Conservation (phyloP, 208 protist genomes). For the Trypanosoma cruzi region DNA sequence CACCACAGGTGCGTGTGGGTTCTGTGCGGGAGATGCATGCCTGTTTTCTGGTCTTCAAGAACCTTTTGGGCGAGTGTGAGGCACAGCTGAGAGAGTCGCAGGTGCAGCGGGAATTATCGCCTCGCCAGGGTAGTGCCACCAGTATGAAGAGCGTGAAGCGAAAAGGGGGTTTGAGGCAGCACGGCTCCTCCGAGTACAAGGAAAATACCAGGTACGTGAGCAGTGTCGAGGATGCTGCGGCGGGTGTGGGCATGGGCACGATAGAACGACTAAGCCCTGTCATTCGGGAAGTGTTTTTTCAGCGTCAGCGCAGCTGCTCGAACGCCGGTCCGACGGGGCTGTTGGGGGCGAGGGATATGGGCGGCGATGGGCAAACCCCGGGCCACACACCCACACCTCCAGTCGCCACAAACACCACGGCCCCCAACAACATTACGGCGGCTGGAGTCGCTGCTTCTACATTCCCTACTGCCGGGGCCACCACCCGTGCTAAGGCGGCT, state of each 20-base stretch:
- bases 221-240: constrained; percentile 34
- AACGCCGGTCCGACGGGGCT: neutral
- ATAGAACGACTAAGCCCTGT: constrained; percentile 19
- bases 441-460: neutral
- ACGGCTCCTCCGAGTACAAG: neutral
- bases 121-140: constrained; percentile 7
- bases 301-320: neutral
- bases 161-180: constrained; percentile 12
- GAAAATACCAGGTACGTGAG: constrained; percentile 23
- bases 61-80: constrained; percentile 40
- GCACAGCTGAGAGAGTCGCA: constrained; percentile 32
- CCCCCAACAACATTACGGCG: neutral
- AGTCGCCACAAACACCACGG: neutral
- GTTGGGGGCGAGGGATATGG: neutral
- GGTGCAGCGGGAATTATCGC: constrained; percentile 22
- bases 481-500: neutral
- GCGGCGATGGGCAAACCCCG: neutral
- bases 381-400: neutral
- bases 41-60: constrained; percentile 75
- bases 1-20: constrained; percentile 61
- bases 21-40: constrained; percentile 87
- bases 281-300: constrained; percentile 26
- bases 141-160: neutral
- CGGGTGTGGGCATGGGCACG: constrained; percentile 43
- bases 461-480: neutral